phyloP scores from a whole-genome alignment of 768 basidiomycete genomes.

The Suillus subaureus region DNA sequence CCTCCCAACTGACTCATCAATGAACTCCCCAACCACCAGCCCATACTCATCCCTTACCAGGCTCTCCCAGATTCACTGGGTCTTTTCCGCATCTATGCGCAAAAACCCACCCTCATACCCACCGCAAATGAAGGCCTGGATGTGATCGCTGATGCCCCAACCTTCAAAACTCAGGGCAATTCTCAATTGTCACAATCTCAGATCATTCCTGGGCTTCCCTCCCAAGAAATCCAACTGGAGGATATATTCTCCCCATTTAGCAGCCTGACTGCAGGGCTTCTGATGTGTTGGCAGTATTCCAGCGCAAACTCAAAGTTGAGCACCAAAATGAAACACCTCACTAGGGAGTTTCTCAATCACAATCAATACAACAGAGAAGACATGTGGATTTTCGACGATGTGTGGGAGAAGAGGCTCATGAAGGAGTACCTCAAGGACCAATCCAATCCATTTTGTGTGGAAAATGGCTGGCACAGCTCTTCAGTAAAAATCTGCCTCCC shows the following conservation, averaged over 20 bases:
- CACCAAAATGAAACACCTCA: constrained; percentile 26
- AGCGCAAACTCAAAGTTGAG: constrained; percentile 30
- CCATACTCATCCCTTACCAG: background rate
- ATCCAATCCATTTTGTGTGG: constrained; percentile 1
- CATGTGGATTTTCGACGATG: constrained; percentile 18
- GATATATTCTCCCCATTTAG: constrained; percentile 17
- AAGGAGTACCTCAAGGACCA: background rate
- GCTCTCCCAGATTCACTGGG: background rate
- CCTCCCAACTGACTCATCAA: background rate
- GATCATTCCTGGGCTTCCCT: background rate
- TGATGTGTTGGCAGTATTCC: constrained; percentile 35
- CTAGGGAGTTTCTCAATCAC: constrained; percentile 25
- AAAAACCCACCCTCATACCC: background rate
- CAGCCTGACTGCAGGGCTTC: constrained; percentile 23
- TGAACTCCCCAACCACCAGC: background rate
- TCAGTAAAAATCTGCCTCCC: constrained; percentile 4
- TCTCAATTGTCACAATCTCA: background rate
- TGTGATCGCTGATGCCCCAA: constrained; percentile 2
- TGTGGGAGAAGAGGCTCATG: background rate
- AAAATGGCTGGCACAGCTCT: constrained; percentile 12
- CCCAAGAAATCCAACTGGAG: background rate
- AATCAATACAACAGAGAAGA: constrained; percentile 25
- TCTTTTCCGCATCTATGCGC: constrained; percentile 6
- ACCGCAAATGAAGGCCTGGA: background rate
- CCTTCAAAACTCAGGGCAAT: background rate